These are phyloP conservation scores for Penicillium desertorum DNA, from an alignment of 495 filamentous ascomycete genomes.

Conservation along the genomic window DNA sequence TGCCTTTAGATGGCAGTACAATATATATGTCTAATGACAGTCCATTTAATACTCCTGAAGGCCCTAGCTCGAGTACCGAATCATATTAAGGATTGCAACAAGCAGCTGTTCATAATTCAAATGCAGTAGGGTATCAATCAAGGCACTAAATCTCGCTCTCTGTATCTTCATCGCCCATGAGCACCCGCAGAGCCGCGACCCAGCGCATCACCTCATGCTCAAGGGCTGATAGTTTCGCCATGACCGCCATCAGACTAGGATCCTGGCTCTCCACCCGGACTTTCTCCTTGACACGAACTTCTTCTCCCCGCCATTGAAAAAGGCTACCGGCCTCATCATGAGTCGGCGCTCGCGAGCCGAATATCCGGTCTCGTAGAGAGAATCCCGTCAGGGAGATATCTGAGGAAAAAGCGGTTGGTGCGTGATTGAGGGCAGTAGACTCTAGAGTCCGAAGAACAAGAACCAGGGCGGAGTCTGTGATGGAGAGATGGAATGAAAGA, in stretches of 20 bases:
- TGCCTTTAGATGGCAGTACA: background rate
- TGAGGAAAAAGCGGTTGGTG: constrained; percentile 58
- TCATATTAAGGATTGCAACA: background rate
- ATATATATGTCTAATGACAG: background rate
- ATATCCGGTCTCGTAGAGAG: constrained; percentile 57
- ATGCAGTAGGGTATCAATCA: constrained; percentile 4
- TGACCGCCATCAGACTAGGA: constrained; percentile 80
- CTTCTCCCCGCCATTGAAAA: constrained; percentile 65
- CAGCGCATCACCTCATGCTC: constrained; percentile 69
- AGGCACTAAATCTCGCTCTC: constrained; percentile 35
- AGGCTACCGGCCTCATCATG: constrained; percentile 81
- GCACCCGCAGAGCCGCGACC: constrained; percentile 70
- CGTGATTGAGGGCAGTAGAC: constrained; percentile 55
- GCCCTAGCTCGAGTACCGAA: background rate
- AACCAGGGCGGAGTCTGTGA: constrained; percentile 75
- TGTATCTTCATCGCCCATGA: constrained; percentile 65
- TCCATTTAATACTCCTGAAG: background rate
- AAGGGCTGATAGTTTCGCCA: constrained; percentile 82
- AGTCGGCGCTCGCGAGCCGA: constrained; percentile 54
- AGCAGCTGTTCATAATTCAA: background rate
- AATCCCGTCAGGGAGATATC: constrained; percentile 56
- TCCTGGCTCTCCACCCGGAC: constrained; percentile 89
- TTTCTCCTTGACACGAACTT: constrained; percentile 86
- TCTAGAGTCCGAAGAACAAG: constrained; percentile 80
- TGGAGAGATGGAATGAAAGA: constrained; percentile 71